A percentile compares a stretch with the other conserved stretches of the same genome.
These are phyloP conservation scores for Venturiaceae sp. DNA, from an alignment of 2,329 filamentous ascomycete genomes.

Conservation along the genomic window DNA sequence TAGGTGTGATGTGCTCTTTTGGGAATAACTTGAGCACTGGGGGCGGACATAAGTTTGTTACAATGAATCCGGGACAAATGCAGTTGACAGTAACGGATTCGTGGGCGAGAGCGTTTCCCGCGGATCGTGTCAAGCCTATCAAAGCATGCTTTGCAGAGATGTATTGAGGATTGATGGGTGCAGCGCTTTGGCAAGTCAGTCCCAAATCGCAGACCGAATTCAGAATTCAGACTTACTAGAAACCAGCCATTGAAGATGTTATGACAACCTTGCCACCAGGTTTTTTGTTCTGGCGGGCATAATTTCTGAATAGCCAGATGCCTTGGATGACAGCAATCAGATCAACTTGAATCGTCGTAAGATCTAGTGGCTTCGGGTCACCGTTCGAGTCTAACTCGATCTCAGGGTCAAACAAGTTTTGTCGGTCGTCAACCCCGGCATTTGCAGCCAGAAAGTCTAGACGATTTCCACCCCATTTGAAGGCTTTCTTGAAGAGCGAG, in stretches of 20 bases:
- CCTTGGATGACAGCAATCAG: background rate
- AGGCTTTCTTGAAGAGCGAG: background rate
- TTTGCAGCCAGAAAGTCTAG: background rate
- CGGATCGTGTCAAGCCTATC: constrained; percentile 20
- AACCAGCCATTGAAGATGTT: background rate
- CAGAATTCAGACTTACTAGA: too few relatives aligned
- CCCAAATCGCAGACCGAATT: too few relatives aligned
- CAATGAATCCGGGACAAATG: constrained; percentile 24
- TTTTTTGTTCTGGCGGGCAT: background rate
- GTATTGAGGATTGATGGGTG: constrained; percentile 1
- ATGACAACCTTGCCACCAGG: background rate
- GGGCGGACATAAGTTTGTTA: constrained; percentile 21
- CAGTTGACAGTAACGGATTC: constrained; percentile 26
- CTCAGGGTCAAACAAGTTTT: background rate
- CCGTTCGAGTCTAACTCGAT: too few relatives aligned
- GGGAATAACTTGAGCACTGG: constrained; percentile 19
- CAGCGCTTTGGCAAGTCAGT: too few relatives aligned
- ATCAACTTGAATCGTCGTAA: background rate
- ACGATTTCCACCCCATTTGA: background rate
- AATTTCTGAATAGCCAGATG: background rate
- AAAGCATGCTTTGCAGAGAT: constrained; percentile 14
- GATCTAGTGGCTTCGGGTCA: background rate
- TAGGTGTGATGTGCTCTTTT: constrained; percentile 23
- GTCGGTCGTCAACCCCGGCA: background rate
- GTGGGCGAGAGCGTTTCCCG: background rate